These are phyloP conservation scores for Elsinoe necatrix DNA, from an alignment of 2,329 filamentous ascomycete species.

Conservation along the genomic window DNA sequence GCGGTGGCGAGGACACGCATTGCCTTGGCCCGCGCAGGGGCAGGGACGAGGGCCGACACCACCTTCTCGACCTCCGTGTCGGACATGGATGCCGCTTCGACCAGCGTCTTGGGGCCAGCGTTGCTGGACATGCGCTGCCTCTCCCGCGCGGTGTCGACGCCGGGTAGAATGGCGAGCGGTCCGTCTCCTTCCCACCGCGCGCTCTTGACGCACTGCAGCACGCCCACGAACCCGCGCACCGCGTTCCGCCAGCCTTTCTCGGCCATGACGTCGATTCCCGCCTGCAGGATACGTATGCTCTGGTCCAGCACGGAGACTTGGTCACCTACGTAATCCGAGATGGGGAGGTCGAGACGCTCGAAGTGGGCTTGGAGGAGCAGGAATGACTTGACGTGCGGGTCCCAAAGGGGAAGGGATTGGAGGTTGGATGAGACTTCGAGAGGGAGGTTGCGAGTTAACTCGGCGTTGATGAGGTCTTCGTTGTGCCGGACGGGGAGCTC, in stretches of 20 bases:
- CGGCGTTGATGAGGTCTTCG: slow-evolving; percentile 91
- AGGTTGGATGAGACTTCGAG: slow-evolving; percentile 51
- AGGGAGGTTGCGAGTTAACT: slow-evolving; percentile 74
- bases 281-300: slow-evolving; percentile 92
- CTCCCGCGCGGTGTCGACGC: slow-evolving; percentile 45
- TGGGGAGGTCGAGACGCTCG: slow-evolving; percentile 83
- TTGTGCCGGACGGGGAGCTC: slow-evolving; percentile 97
- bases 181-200: slow-evolving; percentile 83
- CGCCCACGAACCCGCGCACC: slow-evolving; percentile 68
- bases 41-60: slow-evolving; percentile 47
- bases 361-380: slow-evolving; percentile 91
- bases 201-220: slow-evolving; percentile 87
- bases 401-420: slow-evolving; percentile 78
- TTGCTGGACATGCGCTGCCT: slow-evolving; percentile 35
- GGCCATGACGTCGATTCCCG: slow-evolving; percentile 84
- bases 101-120: slow-evolving; percentile 29
- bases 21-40: slow-evolving; percentile 40
- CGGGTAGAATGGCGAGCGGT: slow-evolving; percentile 70
- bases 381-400: slow-evolving; percentile 95
- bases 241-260: slow-evolving; percentile 77
- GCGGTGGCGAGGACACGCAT: slow-evolving; percentile 50
- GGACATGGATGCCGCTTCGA: slow-evolving; percentile 33
- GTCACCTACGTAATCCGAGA: slow-evolving; percentile 94
- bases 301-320: slow-evolving; percentile 84
- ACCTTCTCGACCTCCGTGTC: slow-evolving; percentile 25